Conservation (phyloP, 768 basidiomycete genomes). For the Trametes sanguinea region DNA sequence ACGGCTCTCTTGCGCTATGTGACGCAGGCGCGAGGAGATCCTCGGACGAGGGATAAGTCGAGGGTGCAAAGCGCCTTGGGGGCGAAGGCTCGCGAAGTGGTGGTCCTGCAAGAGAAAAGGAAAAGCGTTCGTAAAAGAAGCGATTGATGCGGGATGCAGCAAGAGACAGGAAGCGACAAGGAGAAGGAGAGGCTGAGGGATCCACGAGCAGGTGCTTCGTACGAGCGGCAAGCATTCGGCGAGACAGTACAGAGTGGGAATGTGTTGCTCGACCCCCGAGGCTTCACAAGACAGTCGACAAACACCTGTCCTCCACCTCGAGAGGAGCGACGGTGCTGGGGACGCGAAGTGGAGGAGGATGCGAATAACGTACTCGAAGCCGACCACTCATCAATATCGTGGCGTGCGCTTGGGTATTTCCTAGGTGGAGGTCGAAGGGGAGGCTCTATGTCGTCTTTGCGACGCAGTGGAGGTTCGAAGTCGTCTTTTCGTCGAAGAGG, state of each 20-base stretch:
- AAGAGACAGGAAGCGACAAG: conserved; percentile 35
- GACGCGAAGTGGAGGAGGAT: conserved; percentile 45
- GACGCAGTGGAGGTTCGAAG: conserved; percentile 14
- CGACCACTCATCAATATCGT: conserved; percentile 30
- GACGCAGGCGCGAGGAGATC: neutral
- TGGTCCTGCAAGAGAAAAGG: conserved; percentile 49
- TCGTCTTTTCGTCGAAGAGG: conserved; percentile 12
- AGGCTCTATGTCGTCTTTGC: conserved; percentile 15
- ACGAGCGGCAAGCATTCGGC: conserved; percentile 39
- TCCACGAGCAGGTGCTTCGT: conserved; percentile 48
- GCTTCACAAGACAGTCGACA: conserved; percentile 40
- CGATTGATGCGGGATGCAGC: conserved; percentile 35
- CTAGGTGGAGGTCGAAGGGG: conserved; percentile 13
- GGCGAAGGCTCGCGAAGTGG: conserved; percentile 41
- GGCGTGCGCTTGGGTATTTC: conserved; percentile 23
- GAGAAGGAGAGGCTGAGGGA: conserved; percentile 36
- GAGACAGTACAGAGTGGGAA: conserved; percentile 35
- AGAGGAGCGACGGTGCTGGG: conserved; percentile 41
- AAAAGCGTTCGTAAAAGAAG: conserved; percentile 39
- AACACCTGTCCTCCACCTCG: conserved; percentile 33
- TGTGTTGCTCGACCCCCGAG: conserved; percentile 46
- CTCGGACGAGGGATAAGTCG: conserved; percentile 20
- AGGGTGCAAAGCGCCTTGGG: conserved; percentile 26
- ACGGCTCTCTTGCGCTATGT: conserved; percentile 5
- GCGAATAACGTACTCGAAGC: conserved; percentile 66